Percentiles rank a stretch among this genome's conserved stretches.
phyloP scores from a whole-genome alignment of 805 yeast species.

The Lipomyces starkeyi region DNA sequence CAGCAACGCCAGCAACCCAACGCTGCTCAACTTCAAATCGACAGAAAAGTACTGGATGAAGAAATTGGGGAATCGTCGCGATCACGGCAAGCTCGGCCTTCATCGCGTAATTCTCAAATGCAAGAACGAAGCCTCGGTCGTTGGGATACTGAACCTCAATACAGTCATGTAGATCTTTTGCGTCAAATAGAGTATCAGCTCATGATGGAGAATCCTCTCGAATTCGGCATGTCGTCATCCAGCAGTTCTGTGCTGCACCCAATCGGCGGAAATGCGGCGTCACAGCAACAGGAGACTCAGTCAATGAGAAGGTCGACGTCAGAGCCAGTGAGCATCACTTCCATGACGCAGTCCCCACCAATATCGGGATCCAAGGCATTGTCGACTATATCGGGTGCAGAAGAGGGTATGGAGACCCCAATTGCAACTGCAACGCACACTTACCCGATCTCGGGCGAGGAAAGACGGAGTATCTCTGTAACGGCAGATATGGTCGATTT shows the following conservation, averaged over 20 bases:
- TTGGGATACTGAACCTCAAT: background rate
- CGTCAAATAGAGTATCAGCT: constrained; percentile 32
- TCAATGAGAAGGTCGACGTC: constrained; percentile 8
- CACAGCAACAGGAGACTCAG: background rate
- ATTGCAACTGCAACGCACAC: background rate
- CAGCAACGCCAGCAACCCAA: background rate
- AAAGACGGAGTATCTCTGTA: background rate
- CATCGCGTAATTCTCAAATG: background rate
- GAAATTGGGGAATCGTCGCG: background rate
- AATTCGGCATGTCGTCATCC: constrained; percentile 8
- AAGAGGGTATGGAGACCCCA: background rate
- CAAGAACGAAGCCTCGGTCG: background rate
- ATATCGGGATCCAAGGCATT: background rate
- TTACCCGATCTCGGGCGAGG: background rate
- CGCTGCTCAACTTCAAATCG: background rate
- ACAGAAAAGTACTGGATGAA: background rate
- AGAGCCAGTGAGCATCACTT: background rate
- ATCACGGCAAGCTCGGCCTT: background rate
- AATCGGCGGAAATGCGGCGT: background rate
- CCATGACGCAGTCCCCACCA: background rate
- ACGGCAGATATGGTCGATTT: constrained; percentile 32
- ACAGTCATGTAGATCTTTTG: constrained; percentile 28
- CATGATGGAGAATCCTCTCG: constrained; percentile 30
- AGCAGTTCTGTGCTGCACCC: background rate
- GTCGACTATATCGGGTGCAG: background rate